These are phyloP conservation scores for Fraxinus pennsylvanica DNA, from an alignment of 257 asterid species.

Conservation along the genomic window DNA sequence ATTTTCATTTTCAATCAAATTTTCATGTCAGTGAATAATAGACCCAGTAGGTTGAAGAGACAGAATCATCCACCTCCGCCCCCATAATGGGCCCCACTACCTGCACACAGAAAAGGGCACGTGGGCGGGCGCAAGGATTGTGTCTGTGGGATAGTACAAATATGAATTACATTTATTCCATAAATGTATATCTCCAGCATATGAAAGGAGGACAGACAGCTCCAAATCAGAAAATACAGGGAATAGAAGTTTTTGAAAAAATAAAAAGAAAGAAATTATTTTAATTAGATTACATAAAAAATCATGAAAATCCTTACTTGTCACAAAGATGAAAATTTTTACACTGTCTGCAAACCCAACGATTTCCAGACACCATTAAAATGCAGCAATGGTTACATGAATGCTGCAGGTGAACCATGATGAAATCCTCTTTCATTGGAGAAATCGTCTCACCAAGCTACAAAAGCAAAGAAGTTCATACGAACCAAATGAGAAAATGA, in stretches of 20 bases:
- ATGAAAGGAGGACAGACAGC: not conserved
- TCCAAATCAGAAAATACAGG: not conserved
- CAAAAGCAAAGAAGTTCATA: slow-evolving; percentile 16
- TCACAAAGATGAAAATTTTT: slow-evolving; percentile 85
- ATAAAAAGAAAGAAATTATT: not conserved
- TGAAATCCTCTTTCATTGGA: slow-evolving; percentile 98
- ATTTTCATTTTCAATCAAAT: not conserved
- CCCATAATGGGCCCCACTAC: not conserved
- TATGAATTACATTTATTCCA: not conserved
- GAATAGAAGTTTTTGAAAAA: not conserved
- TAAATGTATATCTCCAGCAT: not conserved
- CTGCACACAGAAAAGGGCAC: not conserved
- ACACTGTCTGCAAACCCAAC: slow-evolving; percentile 91
- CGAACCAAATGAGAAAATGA: slow-evolving; percentile 21
- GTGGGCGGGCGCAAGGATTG: not conserved
- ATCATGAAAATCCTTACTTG: slow-evolving; percentile 46
- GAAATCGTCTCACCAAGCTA: slow-evolving; percentile 96
- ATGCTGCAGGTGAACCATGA: slow-evolving; percentile 94
- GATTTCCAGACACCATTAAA: slow-evolving; percentile 81
- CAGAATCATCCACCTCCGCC: not conserved
- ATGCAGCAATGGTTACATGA: slow-evolving; percentile 89
- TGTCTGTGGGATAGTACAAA: too few relatives aligned
- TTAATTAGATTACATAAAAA: slow-evolving; percentile 9
- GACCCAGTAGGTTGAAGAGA: not conserved
- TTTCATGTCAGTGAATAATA: too few relatives aligned